Base-by-base conservation (phyloP, 768 basidiomycete genomes). In the Russula compacta region DNA sequence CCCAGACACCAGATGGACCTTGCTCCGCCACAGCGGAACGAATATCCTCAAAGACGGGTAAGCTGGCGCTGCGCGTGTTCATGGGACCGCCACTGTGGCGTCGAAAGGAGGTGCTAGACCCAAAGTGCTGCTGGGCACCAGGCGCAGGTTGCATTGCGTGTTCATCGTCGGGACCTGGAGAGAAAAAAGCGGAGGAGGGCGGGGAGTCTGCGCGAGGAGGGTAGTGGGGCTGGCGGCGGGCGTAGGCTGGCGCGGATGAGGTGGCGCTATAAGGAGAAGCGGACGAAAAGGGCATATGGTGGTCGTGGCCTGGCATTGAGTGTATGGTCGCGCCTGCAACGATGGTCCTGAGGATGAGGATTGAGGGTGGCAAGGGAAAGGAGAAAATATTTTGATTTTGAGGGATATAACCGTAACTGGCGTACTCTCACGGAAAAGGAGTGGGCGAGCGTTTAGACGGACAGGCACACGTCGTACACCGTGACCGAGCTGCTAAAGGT, bases 151-250 rank as follows among this genome's bases (percentile, higher is more conserved):
- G 78, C 50, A 64, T 48, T n/a, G 52, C 72, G 47, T 76, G 69
- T 72, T 72, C 64, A 64, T 82, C 77, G 56, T 73, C 76, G 19
- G 81, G 77, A 36, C 83, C 78, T 1, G 81, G 71, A 0, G 86
- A 79, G 67, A 92, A 92, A 72, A 92, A 92, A 0, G 87, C 79
- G 2, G 89, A 90, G 0, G 90, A 90, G 0, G 90, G 90, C 2
- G 89, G 90, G 6, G 87, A 88, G 2, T 77, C 77, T 1, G 70
- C 60, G 51, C 77, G 70, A 15, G 52, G 64, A 6, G 57, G 49
- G 32, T 53, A 35, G 4, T 35, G 51, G 32, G 53, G 32, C 24
- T 17, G 15, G 8, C 54, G 64, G 35, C 64, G 62, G 6, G 62
- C 32, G 12, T 56, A 56, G 11, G 64, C 10, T 6, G 61, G 50